These are phyloP conservation scores for Mycena chlorophos DNA, from an alignment of 768 basidiomycete genomes.

Conservation along the genomic window DNA sequence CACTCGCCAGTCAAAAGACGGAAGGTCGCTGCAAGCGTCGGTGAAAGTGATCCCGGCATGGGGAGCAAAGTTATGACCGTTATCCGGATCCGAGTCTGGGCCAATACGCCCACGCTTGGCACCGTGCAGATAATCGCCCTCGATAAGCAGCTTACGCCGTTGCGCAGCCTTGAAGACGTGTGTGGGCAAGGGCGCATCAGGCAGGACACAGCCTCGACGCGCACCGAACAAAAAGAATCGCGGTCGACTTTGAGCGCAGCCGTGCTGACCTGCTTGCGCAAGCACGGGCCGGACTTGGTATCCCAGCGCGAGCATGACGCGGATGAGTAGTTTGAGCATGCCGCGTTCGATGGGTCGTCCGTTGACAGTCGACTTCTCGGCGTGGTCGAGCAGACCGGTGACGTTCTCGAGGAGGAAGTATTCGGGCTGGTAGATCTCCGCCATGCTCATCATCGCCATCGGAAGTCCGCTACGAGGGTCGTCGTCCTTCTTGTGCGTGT, in stretches of 20 bases:
- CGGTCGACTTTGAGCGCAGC: slow-evolving; percentile 65
- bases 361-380: slow-evolving; percentile 38
- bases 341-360: slow-evolving; percentile 47
- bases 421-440: slow-evolving; percentile 61
- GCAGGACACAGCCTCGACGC: slow-evolving; percentile 54
- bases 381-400: slow-evolving; percentile 54
- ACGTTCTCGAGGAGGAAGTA: slow-evolving; percentile 79
- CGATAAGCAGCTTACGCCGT: slow-evolving; percentile 45
- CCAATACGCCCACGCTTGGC: slow-evolving; percentile 41
- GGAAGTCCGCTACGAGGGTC: slow-evolving; percentile 68
- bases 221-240: slow-evolving; percentile 73
- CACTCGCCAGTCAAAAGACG: slow-evolving; percentile 67
- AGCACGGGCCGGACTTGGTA: slow-evolving; percentile 70
- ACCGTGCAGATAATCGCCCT: slow-evolving; percentile 40
- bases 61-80: slow-evolving; percentile 59
- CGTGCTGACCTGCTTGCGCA: slow-evolving; percentile 71
- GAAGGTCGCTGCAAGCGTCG: slow-evolving; percentile 57
- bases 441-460: slow-evolving; percentile 69
- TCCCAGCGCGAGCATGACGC: slow-evolving; percentile 59
- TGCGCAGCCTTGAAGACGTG: slow-evolving; percentile 45
- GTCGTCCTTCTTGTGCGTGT: slow-evolving; percentile 46
- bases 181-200: slow-evolving; percentile 64
- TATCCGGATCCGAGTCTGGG: slow-evolving; percentile 25
- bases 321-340: slow-evolving; percentile 65
- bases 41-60: slow-evolving; percentile 55